A percentile compares a stretch with the other conserved stretches of the same genome.
phyloP scores from a whole-genome alignment of 2,329 filamentous ascomycete genomes.

The Pseudocercospora musae region DNA sequence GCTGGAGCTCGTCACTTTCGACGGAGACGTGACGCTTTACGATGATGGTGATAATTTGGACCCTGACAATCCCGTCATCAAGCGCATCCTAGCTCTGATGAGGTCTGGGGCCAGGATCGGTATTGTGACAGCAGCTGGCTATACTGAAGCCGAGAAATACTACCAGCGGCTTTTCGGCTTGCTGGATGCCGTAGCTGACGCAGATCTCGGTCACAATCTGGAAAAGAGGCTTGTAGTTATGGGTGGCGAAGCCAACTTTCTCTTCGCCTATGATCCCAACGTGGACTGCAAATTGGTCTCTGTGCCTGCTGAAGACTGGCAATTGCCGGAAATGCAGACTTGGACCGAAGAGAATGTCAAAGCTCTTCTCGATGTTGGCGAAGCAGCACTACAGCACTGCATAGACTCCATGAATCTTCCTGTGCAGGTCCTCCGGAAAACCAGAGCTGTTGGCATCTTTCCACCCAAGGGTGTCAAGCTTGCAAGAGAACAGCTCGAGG shows the following conservation, averaged over 20 bases:
- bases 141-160: slow-evolving; percentile 82
- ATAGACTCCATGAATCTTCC: slow-evolving; percentile 75
- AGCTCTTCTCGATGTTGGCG: slow-evolving; percentile 81
- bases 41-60: slow-evolving; percentile 74
- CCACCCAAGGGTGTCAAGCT: slow-evolving; percentile 54
- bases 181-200: slow-evolving; percentile 67
- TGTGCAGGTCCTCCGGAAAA: slow-evolving; percentile 79
- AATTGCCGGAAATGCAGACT: slow-evolving; percentile 71
- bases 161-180: slow-evolving; percentile 83
- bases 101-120: slow-evolving; percentile 77
- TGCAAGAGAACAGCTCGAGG: slow-evolving; percentile 83
- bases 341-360: slow-evolving; percentile 77
- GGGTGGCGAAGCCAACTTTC: slow-evolving; percentile 93
- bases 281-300: slow-evolving; percentile 66
- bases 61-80: slow-evolving; percentile 72
- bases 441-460: slow-evolving; percentile 60
- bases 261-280: slow-evolving; percentile 71
- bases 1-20: slow-evolving; percentile 87
- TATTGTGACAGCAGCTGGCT: slow-evolving; percentile 95
- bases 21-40: slow-evolving; percentile 96
- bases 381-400: slow-evolving; percentile 78
- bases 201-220: slow-evolving; percentile 40
- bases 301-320: slow-evolving; percentile 64
- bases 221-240: slow-evolving; percentile 67
- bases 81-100: slow-evolving; percentile 66